These are phyloP conservation scores for Rhizoclosmatium sp. DNA, from an alignment of 192 early-diverging fungal species.

Conservation along the genomic window DNA sequence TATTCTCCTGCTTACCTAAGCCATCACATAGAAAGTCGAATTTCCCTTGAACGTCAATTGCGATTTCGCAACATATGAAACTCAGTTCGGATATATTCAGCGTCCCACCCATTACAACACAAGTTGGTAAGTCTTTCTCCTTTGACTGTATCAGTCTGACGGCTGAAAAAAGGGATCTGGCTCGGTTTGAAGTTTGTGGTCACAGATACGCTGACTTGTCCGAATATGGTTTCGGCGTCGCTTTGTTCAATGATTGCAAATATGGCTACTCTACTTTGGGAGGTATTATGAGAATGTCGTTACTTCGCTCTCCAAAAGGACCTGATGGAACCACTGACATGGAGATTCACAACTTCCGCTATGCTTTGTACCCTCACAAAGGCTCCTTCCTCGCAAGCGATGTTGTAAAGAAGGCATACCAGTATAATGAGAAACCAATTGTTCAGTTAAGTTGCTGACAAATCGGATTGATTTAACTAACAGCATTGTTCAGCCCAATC, in stretches of 20 bases:
- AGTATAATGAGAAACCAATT: slow-evolving; percentile 85
- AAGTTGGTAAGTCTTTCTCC: slow-evolving; percentile 71
- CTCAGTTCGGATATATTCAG: slow-evolving; percentile 93
- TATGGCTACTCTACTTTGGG: slow-evolving; percentile 89
- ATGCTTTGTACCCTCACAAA: slow-evolving; percentile 89
- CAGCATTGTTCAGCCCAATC: neutral
- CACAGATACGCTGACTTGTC: slow-evolving; percentile 97
- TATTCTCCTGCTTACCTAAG: neutral
- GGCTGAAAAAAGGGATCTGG: slow-evolving; percentile 61
- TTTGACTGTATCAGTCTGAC: neutral
- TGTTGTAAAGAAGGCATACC: slow-evolving; percentile 86
- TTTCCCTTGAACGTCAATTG: slow-evolving; percentile 86
- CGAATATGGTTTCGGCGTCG: slow-evolving; percentile 93
- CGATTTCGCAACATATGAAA: slow-evolving; percentile 93
- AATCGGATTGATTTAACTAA: neutral
- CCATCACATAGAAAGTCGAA: slow-evolving; percentile 77
- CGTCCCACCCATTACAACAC: slow-evolving; percentile 98
- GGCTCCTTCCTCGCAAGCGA: slow-evolving; percentile 81
- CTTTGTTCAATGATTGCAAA: slow-evolving; percentile 95
- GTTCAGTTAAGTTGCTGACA: neutral
- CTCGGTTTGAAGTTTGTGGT: slow-evolving; percentile 95
- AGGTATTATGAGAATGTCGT: slow-evolving; percentile 81
- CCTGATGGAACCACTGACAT: neutral
- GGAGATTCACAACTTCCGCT: slow-evolving; percentile 81
- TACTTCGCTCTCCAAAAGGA: slow-evolving; percentile 65